Conservation (phyloP, 768 basidiomycete species). For the Mycena capillaripes region DNA sequence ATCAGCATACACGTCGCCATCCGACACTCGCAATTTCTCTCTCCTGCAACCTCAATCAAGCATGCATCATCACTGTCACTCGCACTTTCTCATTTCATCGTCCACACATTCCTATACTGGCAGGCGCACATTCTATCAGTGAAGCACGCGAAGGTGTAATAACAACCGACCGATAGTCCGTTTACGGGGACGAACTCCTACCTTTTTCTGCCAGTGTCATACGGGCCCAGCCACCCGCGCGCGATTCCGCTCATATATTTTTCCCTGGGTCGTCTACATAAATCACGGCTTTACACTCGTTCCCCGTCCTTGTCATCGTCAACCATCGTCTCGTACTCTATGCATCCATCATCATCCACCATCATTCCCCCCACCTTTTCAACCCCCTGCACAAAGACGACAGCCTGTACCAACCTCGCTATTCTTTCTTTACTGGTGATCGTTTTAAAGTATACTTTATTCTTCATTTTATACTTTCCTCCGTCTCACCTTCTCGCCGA, state of each 20-base stretch:
- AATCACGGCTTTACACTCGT: constrained; percentile 40
- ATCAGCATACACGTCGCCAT: constrained; percentile 74
- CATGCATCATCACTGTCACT: constrained; percentile 74
- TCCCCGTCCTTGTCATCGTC: constrained; percentile 44
- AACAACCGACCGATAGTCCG: constrained; percentile 34
- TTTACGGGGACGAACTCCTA: constrained; percentile 24
- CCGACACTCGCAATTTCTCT: constrained; percentile 69
- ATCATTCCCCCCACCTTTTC: constrained; percentile 63
- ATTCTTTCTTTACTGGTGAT: constrained; percentile 62
- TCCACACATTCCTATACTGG: constrained; percentile 63
- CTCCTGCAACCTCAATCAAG: constrained; percentile 74
- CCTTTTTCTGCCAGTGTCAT: constrained; percentile 37
- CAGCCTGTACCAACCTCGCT: constrained; percentile 59
- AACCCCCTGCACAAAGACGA: constrained; percentile 67
- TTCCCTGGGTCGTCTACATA: constrained; percentile 34
- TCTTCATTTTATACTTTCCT: constrained; percentile 79
- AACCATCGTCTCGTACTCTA: constrained; percentile 62
- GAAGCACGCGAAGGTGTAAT: constrained; percentile 38
- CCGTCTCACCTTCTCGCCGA: constrained; percentile 37
- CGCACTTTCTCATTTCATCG: constrained; percentile 67
- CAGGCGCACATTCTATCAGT: constrained; percentile 63
- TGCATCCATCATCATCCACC: constrained; percentile 69
- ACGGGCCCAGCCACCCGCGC: constrained; percentile 37
- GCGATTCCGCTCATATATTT: constrained; percentile 41
- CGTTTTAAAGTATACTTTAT: constrained; percentile 84